A percentile compares a stretch with the other conserved stretches of the same genome.
Conservation (phyloP, 805 yeast species). For the Kazachstania africana region DNA sequence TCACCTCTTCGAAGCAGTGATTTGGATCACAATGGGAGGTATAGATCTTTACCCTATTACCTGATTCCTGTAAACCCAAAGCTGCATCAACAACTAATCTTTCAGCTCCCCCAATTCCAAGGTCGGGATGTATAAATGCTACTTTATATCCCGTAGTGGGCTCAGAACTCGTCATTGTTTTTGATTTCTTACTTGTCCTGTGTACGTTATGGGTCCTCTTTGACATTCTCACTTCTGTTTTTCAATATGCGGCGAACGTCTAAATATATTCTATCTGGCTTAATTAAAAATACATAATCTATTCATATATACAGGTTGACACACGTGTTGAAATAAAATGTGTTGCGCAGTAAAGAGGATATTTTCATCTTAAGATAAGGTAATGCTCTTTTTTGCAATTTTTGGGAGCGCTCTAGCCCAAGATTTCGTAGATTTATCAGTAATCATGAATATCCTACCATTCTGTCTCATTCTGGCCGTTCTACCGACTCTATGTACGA, state of each 20-base stretch:
- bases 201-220: no score
- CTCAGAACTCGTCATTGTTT: background rate
- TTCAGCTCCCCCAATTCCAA: slow-evolving; percentile 98
- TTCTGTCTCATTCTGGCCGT: slow-evolving; percentile 86
- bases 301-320: no score
- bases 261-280: no score
- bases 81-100: slow-evolving; percentile 95
- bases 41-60: slow-evolving; percentile 54
- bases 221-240: no score
- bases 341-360: no score
- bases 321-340: no score
- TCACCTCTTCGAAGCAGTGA: slow-evolving; percentile 89
- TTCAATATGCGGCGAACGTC: no score
- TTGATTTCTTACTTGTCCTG: no score
- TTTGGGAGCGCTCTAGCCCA: slow-evolving; percentile 78
- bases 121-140: slow-evolving; percentile 89
- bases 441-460: slow-evolving; percentile 78
- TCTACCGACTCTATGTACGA: slow-evolving; percentile 86
- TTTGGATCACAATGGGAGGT: slow-evolving; percentile 82
- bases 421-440: slow-evolving; percentile 52
- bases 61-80: slow-evolving; percentile 59
- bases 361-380: slow-evolving; percentile 18
- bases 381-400: slow-evolving; percentile 41
- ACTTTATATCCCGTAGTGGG: slow-evolving; percentile 33
- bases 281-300: no score